Base-by-base conservation (phyloP, 2,329 filamentous ascomycete genomes). In the Fusarium penzigii region DNA sequence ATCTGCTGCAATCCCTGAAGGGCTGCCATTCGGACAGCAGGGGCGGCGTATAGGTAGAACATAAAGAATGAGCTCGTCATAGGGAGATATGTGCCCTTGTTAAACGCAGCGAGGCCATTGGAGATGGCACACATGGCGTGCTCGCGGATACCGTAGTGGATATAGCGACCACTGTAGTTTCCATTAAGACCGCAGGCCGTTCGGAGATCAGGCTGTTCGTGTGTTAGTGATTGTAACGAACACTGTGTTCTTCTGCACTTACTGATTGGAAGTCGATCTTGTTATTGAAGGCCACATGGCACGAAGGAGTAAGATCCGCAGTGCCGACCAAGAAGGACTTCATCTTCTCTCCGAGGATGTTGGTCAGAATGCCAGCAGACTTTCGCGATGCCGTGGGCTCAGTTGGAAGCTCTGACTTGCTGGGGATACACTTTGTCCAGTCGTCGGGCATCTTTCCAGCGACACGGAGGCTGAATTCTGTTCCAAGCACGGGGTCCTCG, bases 11-110 rank as follows among this genome's bases (percentile, higher is more conserved):
- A 74, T 20, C 74, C 65, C 46, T 81, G 77, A 2, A 84, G 71
- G 5, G 82, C 82, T 7, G 80, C 81, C 82, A 86, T 85, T 13
- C 83, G 79, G 2, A 85, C 75, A 6, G 76, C 82, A 0, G 81
- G 78, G 1, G 83, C 82, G 10, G 81, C 81, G 51, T 81, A 79
- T 60, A 68, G 42, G 58, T 85, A 85, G 66, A 85, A 85, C 79
- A 86, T 85, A 71, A 85, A 84, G 69, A 85, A 86, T 5, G 75
- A 76, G 0, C 79, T 78, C 1, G 82, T 85, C 32, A 85, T 68
- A 0, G 82, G 82, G 9, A 86, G 68, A 56, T 85, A 77, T 0
- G 81, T 82, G 20, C 75, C 78, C 38, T 74, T 78, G 52, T 73
- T 71, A 53, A 75, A 86, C 2, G 84, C 84, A 0, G 84, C 82